Conservation (phyloP, 371 early-diverging fungal genomes). For the Rhizopus sp. region DNA sequence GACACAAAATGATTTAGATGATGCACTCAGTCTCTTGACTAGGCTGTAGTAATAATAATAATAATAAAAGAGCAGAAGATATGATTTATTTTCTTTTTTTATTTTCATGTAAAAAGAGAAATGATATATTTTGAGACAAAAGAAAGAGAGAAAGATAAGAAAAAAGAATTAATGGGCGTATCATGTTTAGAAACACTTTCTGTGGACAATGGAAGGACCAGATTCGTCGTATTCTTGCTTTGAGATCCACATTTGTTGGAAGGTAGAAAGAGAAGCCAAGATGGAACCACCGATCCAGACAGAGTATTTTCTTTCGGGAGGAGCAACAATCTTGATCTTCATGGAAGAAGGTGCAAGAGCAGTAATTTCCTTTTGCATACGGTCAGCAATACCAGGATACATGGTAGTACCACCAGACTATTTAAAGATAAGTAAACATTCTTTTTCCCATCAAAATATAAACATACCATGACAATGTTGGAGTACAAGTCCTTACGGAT, state of each 20-base stretch:
- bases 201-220: slow-evolving; percentile 97
- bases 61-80: neutral
- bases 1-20: slow-evolving; percentile 47
- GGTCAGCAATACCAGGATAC: slow-evolving; percentile 97
- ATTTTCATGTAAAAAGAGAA: slow-evolving; percentile 8
- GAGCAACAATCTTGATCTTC: slow-evolving; percentile 99
- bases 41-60: slow-evolving; percentile 24
- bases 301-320: slow-evolving; percentile 99
- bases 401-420: slow-evolving; percentile 84
- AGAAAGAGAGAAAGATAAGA: slow-evolving; percentile 1
- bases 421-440: slow-evolving; percentile 4
- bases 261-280: slow-evolving; percentile 98
- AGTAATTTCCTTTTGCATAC: slow-evolving; percentile 99
- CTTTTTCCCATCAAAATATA: slow-evolving; percentile 10
- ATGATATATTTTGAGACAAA: slow-evolving; percentile 6
- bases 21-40: slow-evolving; percentile 41
- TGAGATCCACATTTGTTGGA: slow-evolving; percentile 98
- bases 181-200: slow-evolving; percentile 95
- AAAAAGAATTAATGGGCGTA: slow-evolving; percentile 2
- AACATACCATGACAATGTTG: slow-evolving; percentile 87
- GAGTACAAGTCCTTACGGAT: slow-evolving; percentile 96
- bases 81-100: neutral
- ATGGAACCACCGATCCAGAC: slow-evolving; percentile 99
- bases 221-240: slow-evolving; percentile 98
- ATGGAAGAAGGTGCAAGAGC: slow-evolving; percentile 97